Evolutionary conservation across 169 alveolate species (phyloP).

Genomic region (Perkinsus marinus): DNA sequence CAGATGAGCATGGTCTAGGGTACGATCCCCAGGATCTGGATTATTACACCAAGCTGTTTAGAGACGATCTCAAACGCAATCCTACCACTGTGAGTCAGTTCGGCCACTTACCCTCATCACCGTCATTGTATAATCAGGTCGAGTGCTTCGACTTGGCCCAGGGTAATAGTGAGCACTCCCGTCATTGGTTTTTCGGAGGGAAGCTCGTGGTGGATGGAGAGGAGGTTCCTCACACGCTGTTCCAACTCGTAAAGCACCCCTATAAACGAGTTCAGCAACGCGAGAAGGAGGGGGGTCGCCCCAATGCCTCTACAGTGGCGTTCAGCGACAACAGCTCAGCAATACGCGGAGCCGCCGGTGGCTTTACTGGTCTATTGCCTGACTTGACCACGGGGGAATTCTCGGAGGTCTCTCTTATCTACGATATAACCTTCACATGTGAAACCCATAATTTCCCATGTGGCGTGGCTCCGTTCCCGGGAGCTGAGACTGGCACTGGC

Average conservation of each 20-base stretch:
- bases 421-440: constrained; percentile 19
- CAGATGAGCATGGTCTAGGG: not conserved
- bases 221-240: constrained; percentile 3
- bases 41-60: constrained; percentile 19
- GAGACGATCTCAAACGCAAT: constrained; percentile 27
- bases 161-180: constrained; percentile 30
- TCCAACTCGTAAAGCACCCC: not conserved
- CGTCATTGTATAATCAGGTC: not conserved
- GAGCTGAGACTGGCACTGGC: constrained; percentile 15
- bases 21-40: constrained; percentile 20
- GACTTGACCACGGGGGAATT: constrained; percentile 4
- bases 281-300: not conserved
- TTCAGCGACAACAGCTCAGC: constrained; percentile 31
- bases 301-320: constrained; percentile 14
- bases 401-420: not conserved
- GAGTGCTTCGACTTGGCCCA: constrained; percentile 37
- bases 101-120: no score
- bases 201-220: constrained; percentile 25
- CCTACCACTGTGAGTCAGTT: constrained; percentile 17
- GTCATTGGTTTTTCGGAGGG: constrained; percentile 33
- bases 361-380: not conserved
- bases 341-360: constrained; percentile 11
- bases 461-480: constrained; percentile 30
- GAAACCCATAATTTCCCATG: constrained; percentile 35
- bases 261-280: not conserved